Evolutionary conservation across 257 asterid genomes (phyloP), one percentile per base, ranked within the genome.

Genomic region (Solanum lycopersicoides): DNA sequence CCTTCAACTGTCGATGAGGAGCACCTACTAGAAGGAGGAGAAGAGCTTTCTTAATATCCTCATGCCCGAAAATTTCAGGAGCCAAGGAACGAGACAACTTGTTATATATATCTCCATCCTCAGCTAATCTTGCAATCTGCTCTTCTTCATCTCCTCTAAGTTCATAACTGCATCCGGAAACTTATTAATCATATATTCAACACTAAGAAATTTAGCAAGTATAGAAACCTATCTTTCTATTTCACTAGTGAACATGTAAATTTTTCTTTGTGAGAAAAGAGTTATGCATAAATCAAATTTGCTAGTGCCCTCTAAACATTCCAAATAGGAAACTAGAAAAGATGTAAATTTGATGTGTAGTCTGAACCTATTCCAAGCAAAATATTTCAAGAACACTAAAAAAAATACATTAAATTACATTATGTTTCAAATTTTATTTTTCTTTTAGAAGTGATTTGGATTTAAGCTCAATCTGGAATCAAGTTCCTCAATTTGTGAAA

Each of bases 11-110:
- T 79, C 98, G 91, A 92, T 96, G 99, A 90, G 99, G 98, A 91
- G 97, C 99, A 86, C 99, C 99, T 63, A 96, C 99, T 80, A 96
- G 93, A 89, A 96, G 99, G 90, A 95, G 99, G 84, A 96, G 99
- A 91, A 95, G 98, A 47, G 98, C 98, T 88, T 96, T 95, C 88
- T 95, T 96, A 68, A 96, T 92, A 91, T 95, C 99, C 85, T 94
- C 99, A 88, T 96, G 99, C 84, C 99, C 98, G 91, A 92, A 96
- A 79, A 96, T 96, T 89, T 96, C 98, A 66, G 98, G 98, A 91
- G 98, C 99, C 90, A 96, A 92, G 59, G 99, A 96, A 12, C 95
- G 91, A 37, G 99, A 84, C 90, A 96, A 89, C 90, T 96, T 96
- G 88, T 93, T 95, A 87, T 95, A 95, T 82, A 95, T 93, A 86